Evolutionary conservation across 352 stramenopile species (phyloP).

Genomic region (Chrysophaeum taylorii): DNA sequence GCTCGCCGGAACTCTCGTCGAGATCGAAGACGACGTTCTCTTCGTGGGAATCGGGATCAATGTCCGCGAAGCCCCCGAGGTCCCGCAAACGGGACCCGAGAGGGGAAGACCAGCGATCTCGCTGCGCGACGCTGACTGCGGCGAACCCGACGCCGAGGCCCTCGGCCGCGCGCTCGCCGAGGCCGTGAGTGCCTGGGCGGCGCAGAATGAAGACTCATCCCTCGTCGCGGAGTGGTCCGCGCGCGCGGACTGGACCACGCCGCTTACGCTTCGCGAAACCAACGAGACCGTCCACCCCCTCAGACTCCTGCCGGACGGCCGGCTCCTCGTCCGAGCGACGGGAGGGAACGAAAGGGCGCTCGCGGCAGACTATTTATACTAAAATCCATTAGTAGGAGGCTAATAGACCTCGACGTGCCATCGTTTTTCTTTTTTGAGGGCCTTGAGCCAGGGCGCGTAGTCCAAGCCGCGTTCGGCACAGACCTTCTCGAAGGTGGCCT

Average conservation of each 20-base stretch:
- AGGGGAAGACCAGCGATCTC: constrained; percentile 35
- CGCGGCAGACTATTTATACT: constrained; percentile 43
- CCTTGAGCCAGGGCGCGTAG: constrained; percentile 53
- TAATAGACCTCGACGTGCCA: constrained; percentile 76
- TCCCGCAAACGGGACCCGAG: constrained; percentile 30
- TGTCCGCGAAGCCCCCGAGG: constrained; percentile 38
- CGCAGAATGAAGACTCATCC: background rate
- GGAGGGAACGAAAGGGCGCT: constrained; percentile 28
- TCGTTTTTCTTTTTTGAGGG: constrained; percentile 60
- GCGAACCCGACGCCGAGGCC: constrained; percentile 7
- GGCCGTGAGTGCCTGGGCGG: constrained; percentile 17
- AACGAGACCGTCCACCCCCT: constrained; percentile 32
- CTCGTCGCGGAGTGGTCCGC: constrained; percentile 37
- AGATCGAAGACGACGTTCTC: constrained; percentile 37
- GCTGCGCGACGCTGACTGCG: constrained; percentile 27
- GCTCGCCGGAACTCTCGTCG: constrained; percentile 51
- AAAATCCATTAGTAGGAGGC: too few species aligned
- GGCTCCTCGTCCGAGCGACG: constrained; percentile 28
- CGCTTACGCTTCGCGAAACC: constrained; percentile 25
- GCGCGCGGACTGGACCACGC: constrained; percentile 30
- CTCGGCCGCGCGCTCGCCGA: constrained; percentile 14
- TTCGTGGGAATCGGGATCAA: constrained; percentile 57
- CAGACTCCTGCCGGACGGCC: constrained; percentile 36
- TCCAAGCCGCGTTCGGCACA: constrained; percentile 44
- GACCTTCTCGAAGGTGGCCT: constrained; percentile 63